Base-by-base conservation (phyloP, 129 eudicot species). In the Lactuca saligna region DNA sequence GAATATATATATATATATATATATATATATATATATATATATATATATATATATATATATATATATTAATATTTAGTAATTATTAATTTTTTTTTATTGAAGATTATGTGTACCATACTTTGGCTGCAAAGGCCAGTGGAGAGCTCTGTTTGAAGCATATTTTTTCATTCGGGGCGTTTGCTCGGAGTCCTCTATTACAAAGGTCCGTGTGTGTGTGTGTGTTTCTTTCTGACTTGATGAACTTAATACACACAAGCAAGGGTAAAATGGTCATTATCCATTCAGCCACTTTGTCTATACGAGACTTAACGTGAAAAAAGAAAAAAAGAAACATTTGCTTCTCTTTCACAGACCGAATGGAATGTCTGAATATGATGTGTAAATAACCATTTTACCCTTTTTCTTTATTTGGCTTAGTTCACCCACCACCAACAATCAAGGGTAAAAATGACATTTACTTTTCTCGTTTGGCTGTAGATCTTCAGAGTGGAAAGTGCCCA, bases 121-220 rank as follows among this genome's bases (percentile, higher is more conserved):
- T 87, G 73, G 98, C 82, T 38, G 98, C 98, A 44, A 93, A 93
- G 83, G 95, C 95, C 31, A 93, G 98, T 78, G 98, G 98, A 39
- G 98, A 93, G 83, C 81, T 89, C 39, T 93, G 98, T 81, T 66
- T 93, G 63, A 89, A 93, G 69, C 82, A 88, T 75, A 89, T 89
- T 16, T 93, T 93, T 74, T 84, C 98, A 68, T 92, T 92, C 82
- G 98, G 98, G 71, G 96, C 98, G 50, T 92, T 88, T 73, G 89
- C 96, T 69, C 76, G 95, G 79, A 84, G 67, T 59, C 98, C 96
- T 66, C 90, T 92, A 37, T 33, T 86, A 17, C 88, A 81, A 37
- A 81, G 91, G 98, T 86, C 63, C 11, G 33, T 14, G 29, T 25
- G 29, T 20, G 20, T 20, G 20, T 20, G 20, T 25, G 29, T 25